These are phyloP conservation scores for Penicillium crustosum DNA, from an alignment of 2,329 filamentous ascomycete species.

Conservation along the genomic window DNA sequence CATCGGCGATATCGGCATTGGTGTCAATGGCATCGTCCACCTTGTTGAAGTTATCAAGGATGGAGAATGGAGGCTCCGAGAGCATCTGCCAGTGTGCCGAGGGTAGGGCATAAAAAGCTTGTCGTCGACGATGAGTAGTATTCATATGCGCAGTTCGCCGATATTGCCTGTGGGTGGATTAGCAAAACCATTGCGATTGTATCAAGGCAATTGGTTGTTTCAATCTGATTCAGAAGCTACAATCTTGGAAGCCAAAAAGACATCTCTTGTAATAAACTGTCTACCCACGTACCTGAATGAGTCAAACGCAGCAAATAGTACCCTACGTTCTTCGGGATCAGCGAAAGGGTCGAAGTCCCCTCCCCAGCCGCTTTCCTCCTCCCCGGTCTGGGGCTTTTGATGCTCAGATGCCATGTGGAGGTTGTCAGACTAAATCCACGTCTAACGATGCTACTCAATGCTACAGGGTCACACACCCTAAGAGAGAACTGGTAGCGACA, in stretches of 20 bases:
- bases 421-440: background rate
- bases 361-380: constrained; percentile 48
- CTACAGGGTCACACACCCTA: background rate
- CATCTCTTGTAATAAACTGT: background rate
- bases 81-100: constrained; percentile 81
- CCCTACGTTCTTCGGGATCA: constrained; percentile 77
- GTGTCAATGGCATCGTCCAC: constrained; percentile 85
- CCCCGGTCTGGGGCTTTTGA: constrained; percentile 5
- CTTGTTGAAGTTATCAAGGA: constrained; percentile 72
- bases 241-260: background rate
- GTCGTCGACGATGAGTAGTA: constrained; percentile 83
- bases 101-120: constrained; percentile 89
- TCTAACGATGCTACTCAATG: background rate
- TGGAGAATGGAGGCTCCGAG: constrained; percentile 75
- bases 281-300: constrained; percentile 73
- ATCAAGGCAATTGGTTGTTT: background rate
- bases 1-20: constrained; percentile 79
- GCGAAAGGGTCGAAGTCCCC: constrained; percentile 65
- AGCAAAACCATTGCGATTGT: background rate
- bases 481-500: background rate
- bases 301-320: constrained; percentile 79
- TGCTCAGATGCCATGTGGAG: constrained; percentile 12
- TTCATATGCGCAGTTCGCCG: constrained; percentile 83
- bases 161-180: constrained; percentile 65
- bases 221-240: background rate